Evolutionary conservation across 352 stramenopile species (phyloP), one percentile per base, ranked within the genome.

Genomic region (Achlya hypogyna): DNA sequence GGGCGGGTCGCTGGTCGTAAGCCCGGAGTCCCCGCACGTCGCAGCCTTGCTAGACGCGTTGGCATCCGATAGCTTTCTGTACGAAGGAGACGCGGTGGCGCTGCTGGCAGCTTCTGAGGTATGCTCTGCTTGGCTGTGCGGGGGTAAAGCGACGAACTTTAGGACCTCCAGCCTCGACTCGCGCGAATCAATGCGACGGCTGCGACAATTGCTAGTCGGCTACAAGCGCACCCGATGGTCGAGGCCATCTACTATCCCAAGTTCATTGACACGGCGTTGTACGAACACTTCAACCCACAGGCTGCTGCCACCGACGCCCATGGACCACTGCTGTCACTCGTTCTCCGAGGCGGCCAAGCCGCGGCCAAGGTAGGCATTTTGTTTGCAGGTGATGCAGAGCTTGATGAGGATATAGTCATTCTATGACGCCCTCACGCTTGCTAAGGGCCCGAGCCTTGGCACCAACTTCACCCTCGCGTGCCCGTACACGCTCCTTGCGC

Each of bases 401-500:
- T 1, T 75, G 25, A 65, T 84, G 22, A 73, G 72, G 53, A 63
- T 78, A 49, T 77, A 82, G 69, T 78, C 76, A 6, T 98, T 98
- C 62, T 98, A 96, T 72, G 87, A 98, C 69, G 58, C 76, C 1
- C 63, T 98, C 31, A 77, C 79, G 40, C 72, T 94, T 35, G 87
- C 86, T 28, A 97, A 96, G 58, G 85, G 88, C 0, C 87, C 87
- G 31, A 94, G 86, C 35, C 82, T 98, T 23, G 93, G 93, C 38
- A 98, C 92, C 0, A 98, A 98, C 74, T 98, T 98, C 69, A 97
- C 92, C 22, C 75, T 98, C 18, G 77, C 78, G 20, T 98, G 88
- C 74, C 91, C 93, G 12, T 98, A 98, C 75, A 93, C 91, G 20
- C 62, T 98, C 32, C 73, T 98, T 0, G 93, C 93, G 1, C 93